Evolutionary conservation across 495 filamentous ascomycete genomes (phyloP).

Genomic region (Aeminium ludgeri): DNA sequence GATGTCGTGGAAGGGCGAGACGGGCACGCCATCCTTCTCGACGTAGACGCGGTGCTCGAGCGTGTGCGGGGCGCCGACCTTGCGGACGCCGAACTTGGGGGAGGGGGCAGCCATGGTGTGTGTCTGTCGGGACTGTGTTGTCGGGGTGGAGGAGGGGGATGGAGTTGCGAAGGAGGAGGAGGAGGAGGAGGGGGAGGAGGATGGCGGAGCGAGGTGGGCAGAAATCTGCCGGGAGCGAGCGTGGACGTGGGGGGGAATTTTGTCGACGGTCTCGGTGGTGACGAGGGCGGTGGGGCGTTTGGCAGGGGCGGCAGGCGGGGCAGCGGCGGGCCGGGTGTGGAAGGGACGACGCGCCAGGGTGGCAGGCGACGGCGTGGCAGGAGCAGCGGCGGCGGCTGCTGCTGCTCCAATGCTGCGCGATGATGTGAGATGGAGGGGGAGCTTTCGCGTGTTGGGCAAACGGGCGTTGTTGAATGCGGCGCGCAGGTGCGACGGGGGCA

Average conservation of each 20-base stretch:
- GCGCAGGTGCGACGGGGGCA: too few species aligned
- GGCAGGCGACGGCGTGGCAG: too few species aligned
- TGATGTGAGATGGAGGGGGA: too few species aligned
- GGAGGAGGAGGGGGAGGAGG: constrained; percentile 14
- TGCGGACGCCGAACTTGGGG: constrained; percentile 51
- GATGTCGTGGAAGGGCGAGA: constrained; percentile 97
- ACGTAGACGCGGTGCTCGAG: constrained; percentile 95
- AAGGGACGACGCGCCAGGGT: constrained; percentile 16
- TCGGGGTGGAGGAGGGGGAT: constrained; percentile 23
- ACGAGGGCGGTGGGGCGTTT: constrained; percentile 8
- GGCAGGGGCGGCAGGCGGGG: constrained; percentile 6
- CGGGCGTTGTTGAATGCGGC: too few species aligned
- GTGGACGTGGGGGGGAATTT: constrained; percentile 8
- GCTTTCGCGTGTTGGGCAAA: too few species aligned
- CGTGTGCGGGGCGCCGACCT: constrained; percentile 77
- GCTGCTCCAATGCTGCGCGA: too few species aligned
- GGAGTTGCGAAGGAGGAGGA: constrained; percentile 19
- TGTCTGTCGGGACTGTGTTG: constrained; percentile 21
- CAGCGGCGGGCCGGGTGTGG: too few species aligned
- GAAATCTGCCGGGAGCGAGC: constrained; percentile 8
- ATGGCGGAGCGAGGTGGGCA: constrained; percentile 23
- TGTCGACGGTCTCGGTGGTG: constrained; percentile 14
- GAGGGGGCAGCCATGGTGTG: constrained; percentile 35
- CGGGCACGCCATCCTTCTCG: constrained; percentile 85
- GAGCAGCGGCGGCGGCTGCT: too few species aligned